Percentiles rank a stretch among this genome's conserved stretches.
These are phyloP conservation scores for Ophiosphaerella narmari DNA, from an alignment of 2,329 filamentous ascomycete genomes.

Conservation along the genomic window DNA sequence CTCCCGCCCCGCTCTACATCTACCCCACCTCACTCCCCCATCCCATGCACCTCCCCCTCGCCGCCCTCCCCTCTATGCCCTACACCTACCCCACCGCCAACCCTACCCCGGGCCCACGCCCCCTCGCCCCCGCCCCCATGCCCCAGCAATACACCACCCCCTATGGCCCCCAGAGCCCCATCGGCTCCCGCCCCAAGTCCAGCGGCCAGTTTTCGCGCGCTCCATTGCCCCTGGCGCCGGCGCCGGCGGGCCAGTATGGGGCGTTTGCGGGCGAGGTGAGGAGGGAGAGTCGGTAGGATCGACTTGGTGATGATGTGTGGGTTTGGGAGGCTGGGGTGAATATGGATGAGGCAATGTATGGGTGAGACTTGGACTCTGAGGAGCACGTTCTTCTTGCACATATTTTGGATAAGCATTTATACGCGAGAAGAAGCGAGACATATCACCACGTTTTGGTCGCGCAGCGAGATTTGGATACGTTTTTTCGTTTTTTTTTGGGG, in stretches of 20 bases:
- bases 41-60: conserved; percentile 31
- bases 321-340: too few relatives aligned
- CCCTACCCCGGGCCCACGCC: conserved; percentile 10
- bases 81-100: conserved; percentile 16
- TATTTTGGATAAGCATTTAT: too few relatives aligned
- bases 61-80: conserved; percentile 24
- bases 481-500: too few relatives aligned
- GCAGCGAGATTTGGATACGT: too few relatives aligned
- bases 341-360: too few relatives aligned
- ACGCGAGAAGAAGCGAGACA: too few relatives aligned
- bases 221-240: conserved; percentile 37
- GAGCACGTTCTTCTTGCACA: too few relatives aligned
- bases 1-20: conserved; percentile 28
- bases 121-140: conserved; percentile 14
- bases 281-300: conserved; percentile 35
- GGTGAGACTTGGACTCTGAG: too few relatives aligned
- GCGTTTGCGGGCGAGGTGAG: conserved; percentile 35
- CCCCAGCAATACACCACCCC: conserved; percentile 36
- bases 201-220: conserved; percentile 25
- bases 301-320: conserved; percentile 3
- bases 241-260: conserved; percentile 32
- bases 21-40: conserved; percentile 25
- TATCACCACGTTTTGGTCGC: too few relatives aligned
- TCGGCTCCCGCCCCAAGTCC: conserved; percentile 26
- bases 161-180: conserved; percentile 33